These are phyloP conservation scores for Tranzscheliella williamsii DNA, from an alignment of 1,284 basidiomycete species.

Conservation along the genomic window DNA sequence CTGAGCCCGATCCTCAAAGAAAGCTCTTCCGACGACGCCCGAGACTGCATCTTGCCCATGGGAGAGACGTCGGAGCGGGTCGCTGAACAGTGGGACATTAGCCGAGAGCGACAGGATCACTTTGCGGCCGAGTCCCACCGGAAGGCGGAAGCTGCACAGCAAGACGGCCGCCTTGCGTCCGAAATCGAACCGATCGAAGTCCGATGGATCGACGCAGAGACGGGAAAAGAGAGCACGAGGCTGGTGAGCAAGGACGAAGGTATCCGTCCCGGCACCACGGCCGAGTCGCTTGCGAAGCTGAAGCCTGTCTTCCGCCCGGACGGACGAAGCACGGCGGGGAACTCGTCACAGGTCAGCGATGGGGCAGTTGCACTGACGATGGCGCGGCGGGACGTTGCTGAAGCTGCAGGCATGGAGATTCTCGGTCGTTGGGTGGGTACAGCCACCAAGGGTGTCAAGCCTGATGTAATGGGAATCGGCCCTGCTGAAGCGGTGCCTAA, in stretches of 20 bases:
- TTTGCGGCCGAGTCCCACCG: slow-evolving; percentile 52
- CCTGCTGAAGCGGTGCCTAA: slow-evolving; percentile 54
- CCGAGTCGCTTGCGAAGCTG: slow-evolving; percentile 44
- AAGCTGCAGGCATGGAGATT: slow-evolving; percentile 52
- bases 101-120: slow-evolving; percentile 45
- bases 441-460: slow-evolving; percentile 53
- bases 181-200: slow-evolving; percentile 57
- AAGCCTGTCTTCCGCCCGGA: slow-evolving; percentile 54
- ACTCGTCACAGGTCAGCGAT: slow-evolving; percentile 56
- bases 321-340: slow-evolving; percentile 53
- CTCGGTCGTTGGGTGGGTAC: slow-evolving; percentile 54
- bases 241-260: slow-evolving; percentile 56
- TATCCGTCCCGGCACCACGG: slow-evolving; percentile 45
- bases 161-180: slow-evolving; percentile 43
- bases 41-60: slow-evolving; percentile 60
- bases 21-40: slow-evolving; percentile 45
- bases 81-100: slow-evolving; percentile 49
- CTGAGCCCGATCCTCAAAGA: slow-evolving; percentile 57
- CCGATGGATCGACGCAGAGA: slow-evolving; percentile 45
- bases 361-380: slow-evolving; percentile 56
- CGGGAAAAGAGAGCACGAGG: slow-evolving; percentile 48
- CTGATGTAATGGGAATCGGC: slow-evolving; percentile 58
- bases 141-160: slow-evolving; percentile 46
- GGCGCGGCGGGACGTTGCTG: slow-evolving; percentile 51
- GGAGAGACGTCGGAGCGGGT: slow-evolving; percentile 56